A percentile compares a stretch with the other conserved stretches of the same genome.
Conservation (phyloP, 805 yeast genomes). For the Barnettozyma botsteinii region DNA sequence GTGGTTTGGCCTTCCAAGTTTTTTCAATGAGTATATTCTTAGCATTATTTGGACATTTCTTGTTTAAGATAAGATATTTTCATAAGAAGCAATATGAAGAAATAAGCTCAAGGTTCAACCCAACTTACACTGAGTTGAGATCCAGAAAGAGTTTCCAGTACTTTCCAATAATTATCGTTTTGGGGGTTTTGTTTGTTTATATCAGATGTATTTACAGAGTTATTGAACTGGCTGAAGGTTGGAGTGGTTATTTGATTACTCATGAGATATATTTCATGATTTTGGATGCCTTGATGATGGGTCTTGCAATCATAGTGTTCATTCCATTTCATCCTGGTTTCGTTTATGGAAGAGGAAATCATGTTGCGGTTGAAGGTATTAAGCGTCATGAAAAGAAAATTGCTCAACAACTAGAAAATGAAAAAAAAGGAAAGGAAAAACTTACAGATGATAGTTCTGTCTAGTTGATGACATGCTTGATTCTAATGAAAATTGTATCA, state of each 20-base stretch:
- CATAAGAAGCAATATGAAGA: slow-evolving; percentile 22
- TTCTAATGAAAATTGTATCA: no score
- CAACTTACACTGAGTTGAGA: slow-evolving; percentile 33
- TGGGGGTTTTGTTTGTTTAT: slow-evolving; percentile 48
- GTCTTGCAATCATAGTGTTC: slow-evolving; percentile 40
- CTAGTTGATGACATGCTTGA: no score
- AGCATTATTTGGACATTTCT: slow-evolving; percentile 42
- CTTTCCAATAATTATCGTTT: slow-evolving; percentile 41
- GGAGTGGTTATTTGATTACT: slow-evolving; percentile 59
- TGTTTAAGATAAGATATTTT: slow-evolving; percentile 32
- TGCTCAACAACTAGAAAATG: neutral
- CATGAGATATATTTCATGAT: slow-evolving; percentile 55
- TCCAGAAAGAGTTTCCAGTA: slow-evolving; percentile 30
- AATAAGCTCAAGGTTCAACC: slow-evolving; percentile 31
- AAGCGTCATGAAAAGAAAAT: neutral
- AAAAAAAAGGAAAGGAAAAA: no score
- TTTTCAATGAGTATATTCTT: slow-evolving; percentile 59
- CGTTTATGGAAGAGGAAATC: slow-evolving; percentile 31
- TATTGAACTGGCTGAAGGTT: slow-evolving; percentile 66
- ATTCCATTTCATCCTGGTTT: slow-evolving; percentile 61
- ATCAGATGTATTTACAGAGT: slow-evolving; percentile 70
- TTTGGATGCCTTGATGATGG: slow-evolving; percentile 59
- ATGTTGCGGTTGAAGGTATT: slow-evolving; percentile 1
- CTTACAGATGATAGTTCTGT: no score
- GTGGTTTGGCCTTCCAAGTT: slow-evolving; percentile 75